Percentiles rank a stretch among this genome's conserved stretches.
These are phyloP conservation scores for Cladosporium sp. DNA, from an alignment of 2,329 filamentous ascomycete genomes.

Conservation along the genomic window DNA sequence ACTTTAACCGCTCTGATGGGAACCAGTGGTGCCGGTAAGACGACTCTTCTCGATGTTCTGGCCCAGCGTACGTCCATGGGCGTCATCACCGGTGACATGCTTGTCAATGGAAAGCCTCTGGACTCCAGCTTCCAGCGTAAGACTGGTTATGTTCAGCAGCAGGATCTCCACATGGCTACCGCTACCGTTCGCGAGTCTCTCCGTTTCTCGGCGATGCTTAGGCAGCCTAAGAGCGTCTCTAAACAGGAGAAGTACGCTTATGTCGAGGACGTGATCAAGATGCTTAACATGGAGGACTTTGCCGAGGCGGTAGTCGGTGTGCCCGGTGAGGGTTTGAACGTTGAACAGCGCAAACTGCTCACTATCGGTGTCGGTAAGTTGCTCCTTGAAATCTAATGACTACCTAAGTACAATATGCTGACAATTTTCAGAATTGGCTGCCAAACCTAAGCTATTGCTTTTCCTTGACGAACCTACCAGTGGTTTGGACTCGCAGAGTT, in stretches of 20 bases:
- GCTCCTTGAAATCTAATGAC: neutral
- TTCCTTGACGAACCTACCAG: constrained; percentile 78
- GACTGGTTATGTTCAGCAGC: constrained; percentile 62
- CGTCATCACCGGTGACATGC: constrained; percentile 58
- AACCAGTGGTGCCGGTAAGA: constrained; percentile 72
- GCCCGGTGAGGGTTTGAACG: constrained; percentile 56
- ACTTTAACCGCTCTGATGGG: constrained; percentile 50
- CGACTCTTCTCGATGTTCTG: constrained; percentile 75
- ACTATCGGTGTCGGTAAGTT: constrained; percentile 52
- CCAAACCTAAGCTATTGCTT: constrained; percentile 67
- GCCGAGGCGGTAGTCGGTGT: constrained; percentile 63
- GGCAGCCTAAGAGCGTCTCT: constrained; percentile 56
- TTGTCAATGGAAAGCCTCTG: constrained; percentile 54
- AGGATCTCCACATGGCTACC: constrained; percentile 60
- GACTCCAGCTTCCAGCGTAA: constrained; percentile 59
- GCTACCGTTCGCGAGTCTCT: constrained; percentile 63
- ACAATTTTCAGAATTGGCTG: constrained; percentile 47
- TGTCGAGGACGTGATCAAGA: constrained; percentile 60
- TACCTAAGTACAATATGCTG: neutral
- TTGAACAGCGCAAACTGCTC: constrained; percentile 65
- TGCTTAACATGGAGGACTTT: constrained; percentile 62
- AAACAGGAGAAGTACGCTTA: constrained; percentile 61
- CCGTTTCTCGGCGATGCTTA: constrained; percentile 60
- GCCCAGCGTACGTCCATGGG: constrained; percentile 62
- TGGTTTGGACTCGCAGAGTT: constrained; percentile 67